A percentile compares a stretch with the other conserved stretches of the same genome.
These are phyloP conservation scores for Periconia sp. DNA, from an alignment of 2,329 filamentous ascomycete species.

Conservation along the genomic window DNA sequence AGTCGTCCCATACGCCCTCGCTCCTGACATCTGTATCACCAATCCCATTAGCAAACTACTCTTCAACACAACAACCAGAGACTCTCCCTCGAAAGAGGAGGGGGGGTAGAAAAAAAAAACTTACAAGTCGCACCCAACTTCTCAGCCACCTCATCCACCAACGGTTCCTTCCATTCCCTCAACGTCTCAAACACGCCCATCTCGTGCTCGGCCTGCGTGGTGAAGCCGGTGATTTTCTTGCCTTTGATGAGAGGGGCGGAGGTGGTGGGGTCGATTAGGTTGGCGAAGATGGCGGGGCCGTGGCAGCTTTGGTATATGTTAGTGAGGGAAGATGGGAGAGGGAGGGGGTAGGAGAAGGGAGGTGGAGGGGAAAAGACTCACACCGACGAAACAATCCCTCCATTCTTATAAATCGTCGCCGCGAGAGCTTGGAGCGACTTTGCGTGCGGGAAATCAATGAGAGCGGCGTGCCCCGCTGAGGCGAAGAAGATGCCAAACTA, in stretches of 20 bases:
- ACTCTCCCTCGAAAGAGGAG: too few species aligned
- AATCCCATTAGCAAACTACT: too few species aligned
- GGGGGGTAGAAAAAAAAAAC: too few species aligned
- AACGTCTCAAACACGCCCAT: slow-evolving; percentile 38
- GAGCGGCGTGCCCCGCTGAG: slow-evolving; percentile 48
- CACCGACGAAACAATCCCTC: slow-evolving; percentile 49
- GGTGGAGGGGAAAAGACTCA: too few species aligned
- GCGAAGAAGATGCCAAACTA: slow-evolving; percentile 47
- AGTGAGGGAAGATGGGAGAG: too few species aligned
- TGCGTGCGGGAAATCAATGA: slow-evolving; percentile 52
- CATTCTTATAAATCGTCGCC: slow-evolving; percentile 39
- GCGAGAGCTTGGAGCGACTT: slow-evolving; percentile 46
- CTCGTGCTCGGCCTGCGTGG: slow-evolving; percentile 39
- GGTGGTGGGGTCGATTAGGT: slow-evolving; percentile 33
- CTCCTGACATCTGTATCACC: too few species aligned
- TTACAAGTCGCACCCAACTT: too few species aligned
- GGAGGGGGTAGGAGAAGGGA: too few species aligned
- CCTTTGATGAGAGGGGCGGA: slow-evolving; percentile 37
- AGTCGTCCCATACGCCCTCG: slow-evolving; percentile 30
- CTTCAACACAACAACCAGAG: too few species aligned
- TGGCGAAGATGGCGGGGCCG: slow-evolving; percentile 43
- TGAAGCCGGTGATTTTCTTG: slow-evolving; percentile 45
- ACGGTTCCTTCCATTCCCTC: slow-evolving; percentile 23
- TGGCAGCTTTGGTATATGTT: too few species aligned
- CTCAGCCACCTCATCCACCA: too few species aligned